A percentile compares a stretch with the other conserved stretches of the same genome.
These are phyloP conservation scores for Euphorbia tirucalli DNA, from an alignment of 345 rosid genomes.

Conservation along the genomic window DNA sequence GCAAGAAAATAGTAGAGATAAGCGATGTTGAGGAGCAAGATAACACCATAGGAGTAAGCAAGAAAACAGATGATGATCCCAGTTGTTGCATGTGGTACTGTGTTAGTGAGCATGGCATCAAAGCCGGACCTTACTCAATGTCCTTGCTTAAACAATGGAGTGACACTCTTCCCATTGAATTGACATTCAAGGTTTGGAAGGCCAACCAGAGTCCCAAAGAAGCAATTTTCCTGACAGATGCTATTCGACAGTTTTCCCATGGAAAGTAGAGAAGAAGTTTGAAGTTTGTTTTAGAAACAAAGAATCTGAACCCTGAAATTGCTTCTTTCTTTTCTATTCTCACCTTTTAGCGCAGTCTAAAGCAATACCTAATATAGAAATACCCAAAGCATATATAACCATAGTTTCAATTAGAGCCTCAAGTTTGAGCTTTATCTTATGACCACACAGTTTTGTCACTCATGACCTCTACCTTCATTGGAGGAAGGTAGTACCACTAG, in stretches of 20 bases:
- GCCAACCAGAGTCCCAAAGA: slow-evolving; percentile 22
- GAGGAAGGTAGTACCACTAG: too few relatives aligned
- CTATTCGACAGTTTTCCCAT: neutral
- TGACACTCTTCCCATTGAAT: neutral
- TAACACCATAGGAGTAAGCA: neutral
- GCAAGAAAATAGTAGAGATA: neutral
- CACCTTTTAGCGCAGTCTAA: too few relatives aligned
- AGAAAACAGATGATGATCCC: neutral
- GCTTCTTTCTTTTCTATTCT: neutral
- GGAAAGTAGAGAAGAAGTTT: neutral
- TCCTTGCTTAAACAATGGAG: slow-evolving; percentile 23
- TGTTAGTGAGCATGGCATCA: slow-evolving; percentile 7
- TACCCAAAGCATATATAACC: neutral
- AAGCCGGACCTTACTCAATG: slow-evolving; percentile 21
- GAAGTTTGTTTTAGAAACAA: neutral
- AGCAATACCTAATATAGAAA: neutral
- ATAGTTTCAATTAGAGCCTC: neutral
- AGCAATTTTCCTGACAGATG: slow-evolving; percentile 20
- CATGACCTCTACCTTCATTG: too few relatives aligned
- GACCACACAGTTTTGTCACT: neutral
- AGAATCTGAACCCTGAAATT: too few relatives aligned
- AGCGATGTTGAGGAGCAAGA: slow-evolving; percentile 14
- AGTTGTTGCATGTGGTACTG: slow-evolving; percentile 10
- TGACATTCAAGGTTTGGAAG: slow-evolving; percentile 20
- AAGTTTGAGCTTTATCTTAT: neutral